phyloP scores from a whole-genome alignment of 2,329 filamentous ascomycete genomes.

The Fusarium sp. region DNA sequence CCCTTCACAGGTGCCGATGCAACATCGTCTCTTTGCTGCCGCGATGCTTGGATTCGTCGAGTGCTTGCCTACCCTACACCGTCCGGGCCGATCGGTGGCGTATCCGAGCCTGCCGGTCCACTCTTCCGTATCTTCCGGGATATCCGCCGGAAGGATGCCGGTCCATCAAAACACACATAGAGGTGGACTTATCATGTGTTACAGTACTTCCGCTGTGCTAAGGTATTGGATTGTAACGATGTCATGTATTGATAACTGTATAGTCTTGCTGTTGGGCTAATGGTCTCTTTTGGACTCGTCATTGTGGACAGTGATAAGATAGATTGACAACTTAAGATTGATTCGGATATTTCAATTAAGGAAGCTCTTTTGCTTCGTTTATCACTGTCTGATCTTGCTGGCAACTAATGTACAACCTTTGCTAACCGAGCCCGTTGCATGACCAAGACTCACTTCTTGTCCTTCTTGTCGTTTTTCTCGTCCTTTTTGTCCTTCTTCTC shows the following conservation, averaged over 20 bases:
- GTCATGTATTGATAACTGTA: too few relatives aligned
- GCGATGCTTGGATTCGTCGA: not conserved
- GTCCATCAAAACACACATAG: not conserved
- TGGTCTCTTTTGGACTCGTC: too few relatives aligned
- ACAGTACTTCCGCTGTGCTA: too few relatives aligned
- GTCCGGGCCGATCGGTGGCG: not conserved
- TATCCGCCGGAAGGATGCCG: not conserved
- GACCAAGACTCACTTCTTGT: not conserved
- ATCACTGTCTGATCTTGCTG: not conserved
- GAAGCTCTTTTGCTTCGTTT: not conserved
- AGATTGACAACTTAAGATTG: not conserved
- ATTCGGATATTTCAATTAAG: not conserved
- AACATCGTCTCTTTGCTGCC: not conserved
- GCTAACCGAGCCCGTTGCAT: not conserved
- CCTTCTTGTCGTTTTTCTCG: not conserved
- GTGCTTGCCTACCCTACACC: conserved; percentile 4
- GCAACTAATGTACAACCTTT: not conserved
- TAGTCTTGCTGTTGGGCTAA: too few relatives aligned
- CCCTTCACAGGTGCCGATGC: not conserved
- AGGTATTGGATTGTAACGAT: too few relatives aligned
- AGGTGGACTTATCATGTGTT: too few relatives aligned
- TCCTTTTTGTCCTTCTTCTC: not conserved
- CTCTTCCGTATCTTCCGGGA: not conserved
- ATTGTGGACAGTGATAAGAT: too few relatives aligned
- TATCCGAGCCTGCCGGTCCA: not conserved